Evolutionary conservation across 768 basidiomycete genomes (phyloP), one percentile per base, ranked within the genome.

Genomic region (Mrakia gelida): DNA sequence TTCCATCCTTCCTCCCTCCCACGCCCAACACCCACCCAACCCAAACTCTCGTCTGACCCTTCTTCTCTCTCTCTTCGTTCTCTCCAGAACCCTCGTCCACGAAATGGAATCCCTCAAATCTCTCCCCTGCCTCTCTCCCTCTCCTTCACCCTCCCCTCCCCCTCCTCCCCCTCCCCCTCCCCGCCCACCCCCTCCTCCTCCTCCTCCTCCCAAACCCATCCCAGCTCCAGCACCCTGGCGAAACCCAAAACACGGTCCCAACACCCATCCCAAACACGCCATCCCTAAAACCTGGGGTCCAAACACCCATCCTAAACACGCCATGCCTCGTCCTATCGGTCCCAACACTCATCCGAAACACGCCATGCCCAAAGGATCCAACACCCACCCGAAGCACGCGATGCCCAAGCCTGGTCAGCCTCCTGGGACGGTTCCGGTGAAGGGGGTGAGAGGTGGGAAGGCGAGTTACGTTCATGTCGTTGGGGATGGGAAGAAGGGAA

Each of bases 61-160:
- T 8, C 43, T 56, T 30, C 43, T 43, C n/a, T 52, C 28, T n/a
- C 13, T 70, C 38, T 21, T 38, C 34, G 18, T 10, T 23, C 43
- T 13, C 13, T n/a, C 5, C 67, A 70, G 67, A n/a, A 23, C 18
- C 10, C 67, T 70, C 34, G 34, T 70, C 8, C 34, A n/a, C 67
- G 67, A 70, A 41, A 70, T 70, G 67, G 67, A 70, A 43, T 7
- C 67, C 23, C 67, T 70, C 67, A 70, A 70, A 15, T 34, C 67
- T 6, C 34, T 70, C 38, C 67, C 21, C 26, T 26, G 26, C 21
- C 67, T 41, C 26, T 41, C 67, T 41, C 67, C 67, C 49, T 72
- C 71, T 54, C 71, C 52, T 18, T 49, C 71, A 0, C 71, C 71
- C 16, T 43, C 52, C 23, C 71, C 45, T 43, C 8, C 26, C 2